These are phyloP conservation scores for Pugionium dolabratum DNA, from an alignment of 345 rosid genomes.

Conservation along the genomic window DNA sequence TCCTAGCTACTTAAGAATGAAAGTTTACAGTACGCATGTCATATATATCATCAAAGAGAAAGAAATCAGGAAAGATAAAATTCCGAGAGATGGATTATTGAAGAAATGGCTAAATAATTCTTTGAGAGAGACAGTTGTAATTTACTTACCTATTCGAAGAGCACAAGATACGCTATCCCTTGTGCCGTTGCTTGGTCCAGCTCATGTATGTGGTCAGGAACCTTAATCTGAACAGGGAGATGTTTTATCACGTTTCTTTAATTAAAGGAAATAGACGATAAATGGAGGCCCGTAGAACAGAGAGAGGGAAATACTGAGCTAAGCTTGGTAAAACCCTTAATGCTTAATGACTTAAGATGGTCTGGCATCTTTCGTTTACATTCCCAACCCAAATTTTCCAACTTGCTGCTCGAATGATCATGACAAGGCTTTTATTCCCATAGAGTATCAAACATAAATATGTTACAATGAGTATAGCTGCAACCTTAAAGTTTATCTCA, in stretches of 20 bases:
- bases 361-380: background rate
- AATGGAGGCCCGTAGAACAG: background rate
- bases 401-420: conserved; percentile 3
- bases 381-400: background rate
- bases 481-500: background rate
- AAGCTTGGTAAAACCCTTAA: background rate
- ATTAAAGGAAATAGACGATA: background rate
- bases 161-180: background rate
- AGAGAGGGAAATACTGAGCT: background rate
- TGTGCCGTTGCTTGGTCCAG: conserved; percentile 4
- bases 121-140: background rate
- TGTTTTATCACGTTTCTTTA: background rate
- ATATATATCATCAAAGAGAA: background rate
- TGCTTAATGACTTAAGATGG: background rate
- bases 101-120: background rate
- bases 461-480: conserved; percentile 2
- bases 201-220: background rate
- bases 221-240: background rate
- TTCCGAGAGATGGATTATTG: no score
- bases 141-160: conserved; percentile 17
- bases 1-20: conserved; percentile 1
- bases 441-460: background rate
- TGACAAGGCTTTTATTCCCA: background rate
- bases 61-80: conserved; percentile 1
- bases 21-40: background rate